Evolutionary conservation across 495 filamentous ascomycete species (phyloP).

Genomic region (Lepraria neglecta): DNA sequence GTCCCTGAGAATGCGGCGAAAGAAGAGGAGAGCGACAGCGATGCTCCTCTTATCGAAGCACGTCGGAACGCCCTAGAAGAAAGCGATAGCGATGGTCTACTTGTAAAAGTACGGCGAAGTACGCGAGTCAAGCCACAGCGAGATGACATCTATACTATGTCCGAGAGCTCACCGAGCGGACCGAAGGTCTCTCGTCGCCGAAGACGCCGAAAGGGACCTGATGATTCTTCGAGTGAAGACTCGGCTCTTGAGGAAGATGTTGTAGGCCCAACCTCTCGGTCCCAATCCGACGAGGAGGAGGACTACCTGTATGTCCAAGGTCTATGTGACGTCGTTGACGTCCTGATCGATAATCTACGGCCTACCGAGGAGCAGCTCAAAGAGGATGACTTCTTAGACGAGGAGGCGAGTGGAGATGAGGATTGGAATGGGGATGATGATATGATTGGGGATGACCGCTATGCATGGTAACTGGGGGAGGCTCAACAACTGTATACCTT

Average conservation of each 20-base stretch:
- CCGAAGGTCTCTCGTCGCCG: slow-evolving; percentile 8
- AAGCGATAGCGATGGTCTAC: slow-evolving; percentile 17
- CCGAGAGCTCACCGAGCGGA: not conserved
- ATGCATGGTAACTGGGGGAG: slow-evolving; percentile 35
- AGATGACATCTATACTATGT: slow-evolving; percentile 10
- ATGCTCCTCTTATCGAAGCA: not conserved
- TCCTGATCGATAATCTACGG: slow-evolving; percentile 77
- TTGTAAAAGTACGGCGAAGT: slow-evolving; percentile 21
- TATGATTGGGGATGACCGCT: slow-evolving; percentile 29
- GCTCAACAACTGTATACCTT: not conserved
- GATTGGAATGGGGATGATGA: slow-evolving; percentile 66
- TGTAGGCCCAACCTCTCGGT: slow-evolving; percentile 2
- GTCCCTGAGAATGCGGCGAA: not conserved
- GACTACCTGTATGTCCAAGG: slow-evolving; percentile 53
- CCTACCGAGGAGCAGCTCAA: slow-evolving; percentile 64
- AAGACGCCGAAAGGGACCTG: slow-evolving; percentile 7
- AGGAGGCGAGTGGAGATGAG: slow-evolving; percentile 62
- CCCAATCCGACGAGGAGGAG: slow-evolving; percentile 18
- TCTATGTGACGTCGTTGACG: slow-evolving; percentile 70
- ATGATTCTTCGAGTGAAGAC: slow-evolving; percentile 26
- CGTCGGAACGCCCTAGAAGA: not conserved
- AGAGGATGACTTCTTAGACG: slow-evolving; percentile 76
- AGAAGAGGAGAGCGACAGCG: slow-evolving; percentile 17
- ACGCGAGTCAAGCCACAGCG: slow-evolving; percentile 6
- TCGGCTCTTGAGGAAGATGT: slow-evolving; percentile 28